phyloP scores from a whole-genome alignment of 2,329 filamentous ascomycete genomes.

The Venturia nashicola region DNA sequence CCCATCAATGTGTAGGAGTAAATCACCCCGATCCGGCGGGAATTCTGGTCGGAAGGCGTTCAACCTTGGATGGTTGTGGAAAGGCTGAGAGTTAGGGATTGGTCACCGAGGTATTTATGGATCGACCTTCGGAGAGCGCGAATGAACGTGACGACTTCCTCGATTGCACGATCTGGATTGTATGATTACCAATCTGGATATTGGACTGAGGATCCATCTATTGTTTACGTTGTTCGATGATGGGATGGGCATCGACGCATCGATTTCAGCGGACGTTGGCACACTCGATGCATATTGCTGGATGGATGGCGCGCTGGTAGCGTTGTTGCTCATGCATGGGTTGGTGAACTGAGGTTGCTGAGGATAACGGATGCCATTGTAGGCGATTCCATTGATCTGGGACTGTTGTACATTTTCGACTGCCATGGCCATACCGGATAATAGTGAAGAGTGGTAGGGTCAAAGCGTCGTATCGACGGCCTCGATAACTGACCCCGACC shows the following conservation, averaged over 20 bases:
- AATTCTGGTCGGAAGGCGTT: neutral
- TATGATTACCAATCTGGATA: neutral
- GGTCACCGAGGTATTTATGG: neutral
- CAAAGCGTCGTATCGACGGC: conserved; percentile 10
- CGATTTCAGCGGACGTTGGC: conserved; percentile 41
- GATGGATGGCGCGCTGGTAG: conserved; percentile 41
- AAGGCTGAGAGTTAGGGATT: neutral
- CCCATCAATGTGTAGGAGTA: neutral
- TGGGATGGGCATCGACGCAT: conserved; percentile 50
- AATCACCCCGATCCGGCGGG: neutral
- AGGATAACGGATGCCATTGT: conserved; percentile 66
- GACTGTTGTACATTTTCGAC: conserved; percentile 71
- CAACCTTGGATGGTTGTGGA: neutral
- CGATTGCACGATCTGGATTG: neutral
- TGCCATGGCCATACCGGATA: conserved; percentile 71
- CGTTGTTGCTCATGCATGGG: conserved; percentile 61
- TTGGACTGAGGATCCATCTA: neutral
- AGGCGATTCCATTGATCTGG: conserved; percentile 57
- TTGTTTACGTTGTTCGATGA: neutral
- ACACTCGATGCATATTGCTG: conserved; percentile 50
- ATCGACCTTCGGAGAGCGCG: neutral
- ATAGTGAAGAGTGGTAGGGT: conserved; percentile 13
- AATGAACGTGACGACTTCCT: neutral
- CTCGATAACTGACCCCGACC: too few relatives aligned
- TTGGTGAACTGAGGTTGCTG: conserved; percentile 71